Evolutionary conservation across 1,139 yeast genomes (phyloP), one percentile per base, ranked within the genome.

Genomic region (Scheffersomyces titani): DNA sequence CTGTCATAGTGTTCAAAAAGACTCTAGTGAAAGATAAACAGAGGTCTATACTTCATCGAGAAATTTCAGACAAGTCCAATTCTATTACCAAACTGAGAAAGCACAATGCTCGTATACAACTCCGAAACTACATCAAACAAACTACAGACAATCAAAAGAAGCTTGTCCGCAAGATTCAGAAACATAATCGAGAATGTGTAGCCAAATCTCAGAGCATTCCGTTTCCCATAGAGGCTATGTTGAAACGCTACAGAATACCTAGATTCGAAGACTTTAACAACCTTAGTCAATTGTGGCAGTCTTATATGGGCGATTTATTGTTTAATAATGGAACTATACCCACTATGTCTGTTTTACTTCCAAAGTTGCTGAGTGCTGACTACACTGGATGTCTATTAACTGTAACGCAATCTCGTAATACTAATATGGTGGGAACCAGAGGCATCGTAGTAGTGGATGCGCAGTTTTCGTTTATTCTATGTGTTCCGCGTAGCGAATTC

Each of bases 371-470:
- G 0, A 81, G 88, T 60, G 94, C 97, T 1, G 99, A 94, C 66
- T 90, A 83, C 70, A 90, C 89, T 63, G 98, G 99, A 2, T 86
- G 97, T 19, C 69, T 75, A 49, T 59, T 93, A 21, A 78, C 80
- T 18, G 94, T 93, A 0, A 66, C 79, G 1, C 82, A 85, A 51
- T 81, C 92, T 13, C 73, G 76, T 19, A 90, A 90, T 64, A 76
- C 80, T 1, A 81, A 85, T 52, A 67, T 85, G 55, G 81, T 88
- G 5, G 97, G 97, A 0, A 65, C 82, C 19, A 64, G 79, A 49
- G 99, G 99, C 0, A 89, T 93, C 6, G 92, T 93, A 1, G 76
- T 92, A 0, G 90, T 96, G 89, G 99, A 94, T 68, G 85, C 94
- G 6, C 93, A 90, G 68, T 85, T 88, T 63, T 83, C 85, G 55